Evolutionary conservation across 2,329 filamentous ascomycete species (phyloP).

Genomic region (Curvularia sp.): DNA sequence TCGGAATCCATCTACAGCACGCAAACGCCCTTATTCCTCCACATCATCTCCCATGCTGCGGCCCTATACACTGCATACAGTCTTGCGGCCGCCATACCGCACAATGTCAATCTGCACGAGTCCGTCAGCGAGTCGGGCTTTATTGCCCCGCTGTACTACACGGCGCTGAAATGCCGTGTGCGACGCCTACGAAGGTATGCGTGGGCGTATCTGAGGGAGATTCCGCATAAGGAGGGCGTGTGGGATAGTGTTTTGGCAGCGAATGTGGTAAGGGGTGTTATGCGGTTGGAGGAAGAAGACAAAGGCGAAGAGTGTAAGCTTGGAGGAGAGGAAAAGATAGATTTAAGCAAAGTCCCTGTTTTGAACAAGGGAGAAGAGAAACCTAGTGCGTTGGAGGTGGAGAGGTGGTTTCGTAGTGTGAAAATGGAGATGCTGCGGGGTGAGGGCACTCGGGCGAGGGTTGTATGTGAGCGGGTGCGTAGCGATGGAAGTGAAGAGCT

Average conservation of each 20-base stretch:
- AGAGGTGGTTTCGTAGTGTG: not conserved
- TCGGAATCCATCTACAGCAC: constrained; percentile 32
- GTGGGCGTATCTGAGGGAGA: constrained; percentile 39
- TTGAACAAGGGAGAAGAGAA: not conserved
- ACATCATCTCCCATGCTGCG: constrained; percentile 18
- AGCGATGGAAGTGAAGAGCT: not conserved
- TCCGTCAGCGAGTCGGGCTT: constrained; percentile 29
- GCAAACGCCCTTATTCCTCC: constrained; percentile 18
- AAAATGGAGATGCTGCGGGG: not conserved
- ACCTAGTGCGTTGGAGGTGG: too few relatives aligned
- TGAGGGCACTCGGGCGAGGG: not conserved
- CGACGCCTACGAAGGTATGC: constrained; percentile 53
- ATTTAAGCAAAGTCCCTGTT: not conserved
- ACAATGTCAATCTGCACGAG: constrained; percentile 8
- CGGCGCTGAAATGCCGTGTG: constrained; percentile 57
- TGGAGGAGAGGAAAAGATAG: not conserved
- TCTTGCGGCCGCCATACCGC: not conserved
- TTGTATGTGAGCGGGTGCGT: not conserved
- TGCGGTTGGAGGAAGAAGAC: constrained; percentile 10
- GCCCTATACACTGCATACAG: not conserved
- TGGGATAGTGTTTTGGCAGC: constrained; percentile 46
- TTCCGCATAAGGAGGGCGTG: constrained; percentile 51
- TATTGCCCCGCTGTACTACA: constrained; percentile 9
- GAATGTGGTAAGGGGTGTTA: constrained; percentile 14
- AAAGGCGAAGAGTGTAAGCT: not conserved